Evolutionary conservation across 2,329 filamentous ascomycete species (phyloP).

Genomic region (Parafenestella ontariensis): DNA sequence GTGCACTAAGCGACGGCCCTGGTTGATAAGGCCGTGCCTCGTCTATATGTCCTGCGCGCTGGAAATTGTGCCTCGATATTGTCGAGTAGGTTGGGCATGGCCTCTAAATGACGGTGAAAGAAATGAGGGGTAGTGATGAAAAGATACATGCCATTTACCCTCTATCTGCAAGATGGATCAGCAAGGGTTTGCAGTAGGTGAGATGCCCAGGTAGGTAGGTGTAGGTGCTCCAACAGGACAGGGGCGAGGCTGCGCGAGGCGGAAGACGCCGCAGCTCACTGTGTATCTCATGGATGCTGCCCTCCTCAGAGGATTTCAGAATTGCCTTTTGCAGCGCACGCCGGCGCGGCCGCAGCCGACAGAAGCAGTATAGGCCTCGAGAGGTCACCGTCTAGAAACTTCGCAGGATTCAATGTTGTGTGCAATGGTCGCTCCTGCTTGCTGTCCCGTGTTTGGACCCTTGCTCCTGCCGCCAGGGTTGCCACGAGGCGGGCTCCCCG

Average conservation of each 20-base stretch:
- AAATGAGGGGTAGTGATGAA: conserved; percentile 1
- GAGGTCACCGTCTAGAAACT: conserved; percentile 16
- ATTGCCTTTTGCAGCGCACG: no score
- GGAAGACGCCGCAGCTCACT: no score
- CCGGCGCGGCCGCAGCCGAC: background rate
- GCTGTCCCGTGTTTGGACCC: conserved; percentile 9
- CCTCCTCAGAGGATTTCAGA: no score
- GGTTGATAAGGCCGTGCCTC: conserved; percentile 16
- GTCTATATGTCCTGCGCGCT: conserved; percentile 20
- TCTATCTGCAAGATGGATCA: background rate
- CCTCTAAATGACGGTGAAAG: conserved; percentile 12
- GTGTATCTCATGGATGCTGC: no score
- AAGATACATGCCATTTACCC: background rate
- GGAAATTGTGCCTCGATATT: conserved; percentile 9
- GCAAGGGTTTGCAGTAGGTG: background rate
- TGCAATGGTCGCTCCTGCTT: conserved; percentile 3
- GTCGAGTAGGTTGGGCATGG: conserved; percentile 6
- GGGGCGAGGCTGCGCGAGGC: no score
- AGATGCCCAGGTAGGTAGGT: background rate
- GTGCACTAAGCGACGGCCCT: conserved; percentile 8
- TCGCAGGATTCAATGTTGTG: conserved; percentile 8
- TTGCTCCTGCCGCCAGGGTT: conserved; percentile 11
- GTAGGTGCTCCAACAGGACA: background rate
- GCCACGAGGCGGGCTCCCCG: conserved; percentile 22
- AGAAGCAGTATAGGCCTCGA: conserved; percentile 4